Base-by-base conservation (phyloP, 345 rosid genomes). In the Passiflora organensis region DNA sequence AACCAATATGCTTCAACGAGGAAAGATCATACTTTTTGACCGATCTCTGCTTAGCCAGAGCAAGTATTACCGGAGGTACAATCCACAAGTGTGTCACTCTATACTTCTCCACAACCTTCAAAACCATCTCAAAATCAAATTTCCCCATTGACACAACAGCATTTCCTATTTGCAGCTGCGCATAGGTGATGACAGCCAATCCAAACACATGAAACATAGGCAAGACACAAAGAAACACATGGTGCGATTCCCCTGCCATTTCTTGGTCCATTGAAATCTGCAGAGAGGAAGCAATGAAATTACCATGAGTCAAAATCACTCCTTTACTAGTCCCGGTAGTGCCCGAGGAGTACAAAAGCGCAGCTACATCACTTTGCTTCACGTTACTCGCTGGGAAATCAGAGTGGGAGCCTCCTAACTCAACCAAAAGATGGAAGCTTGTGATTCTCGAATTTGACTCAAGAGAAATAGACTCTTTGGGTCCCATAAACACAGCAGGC, bases 191-290 rank as follows among this genome's bases (percentile, higher is more conserved):
- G 32, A 88, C 69, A 1, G 76, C 37, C 16, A 91, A 70, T 1
- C 95, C 98, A 68, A 84, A 91, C 14, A 91, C 85, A 72, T 91
- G 98, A 60, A 87, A 88, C 98, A 91, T 84, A 0, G 98, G 98
- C 64, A 91, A 71, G 38, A 78, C 74, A 41, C 93, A 88, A 42
- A 91, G 67, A 70, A 60, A 78, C 13, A 79, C 81, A 8, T 50
- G 28, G 56, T 85, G 68, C 51, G 38, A 16, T 54, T 82, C 91
- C 43, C 86, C 82, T 20, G 76, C 71, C 2, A 81, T 38, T 28
- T 82, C 84, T 59, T 84, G 80, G 54, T 85, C 84, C 80, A 45
- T 52, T 0, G 54, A 37, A 14, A 76, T 1, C 75, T 82, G 83
- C 43, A 63, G 13, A 3, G 89, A 64, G 2, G 95, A 77, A 2